Percentiles rank a stretch among this genome's conserved stretches.
These are phyloP conservation scores for Ogataea nakhonphanomensis DNA, from an alignment of 805 yeast species.

Conservation along the genomic window DNA sequence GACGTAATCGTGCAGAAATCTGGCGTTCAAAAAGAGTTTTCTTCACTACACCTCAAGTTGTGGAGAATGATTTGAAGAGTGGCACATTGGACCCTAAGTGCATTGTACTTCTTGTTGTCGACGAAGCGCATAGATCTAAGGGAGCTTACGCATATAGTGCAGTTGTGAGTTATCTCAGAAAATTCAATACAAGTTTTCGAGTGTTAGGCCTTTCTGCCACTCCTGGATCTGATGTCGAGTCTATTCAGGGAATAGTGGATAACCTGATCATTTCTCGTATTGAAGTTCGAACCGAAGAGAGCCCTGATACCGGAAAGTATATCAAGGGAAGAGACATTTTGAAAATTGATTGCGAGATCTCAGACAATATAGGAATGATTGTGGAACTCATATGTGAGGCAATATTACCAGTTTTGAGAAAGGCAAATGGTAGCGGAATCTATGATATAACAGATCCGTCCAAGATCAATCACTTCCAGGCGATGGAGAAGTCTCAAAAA, in stretches of 20 bases:
- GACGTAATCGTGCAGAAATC: constrained; percentile 61
- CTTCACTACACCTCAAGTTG: constrained; percentile 95
- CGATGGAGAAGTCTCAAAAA: constrained; percentile 65
- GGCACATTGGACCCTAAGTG: constrained; percentile 76
- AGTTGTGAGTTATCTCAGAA: constrained; percentile 63
- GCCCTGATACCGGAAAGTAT: constrained; percentile 75
- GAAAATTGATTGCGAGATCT: constrained; percentile 51
- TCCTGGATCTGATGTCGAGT: constrained; percentile 84
- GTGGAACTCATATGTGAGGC: constrained; percentile 59
- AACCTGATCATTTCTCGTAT: constrained; percentile 71
- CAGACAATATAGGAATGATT: constrained; percentile 53
- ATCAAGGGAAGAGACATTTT: constrained; percentile 66
- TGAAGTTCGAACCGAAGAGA: constrained; percentile 82
- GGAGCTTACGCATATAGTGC: constrained; percentile 88
- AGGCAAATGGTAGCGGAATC: constrained; percentile 61
- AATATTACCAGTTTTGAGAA: constrained; percentile 58
- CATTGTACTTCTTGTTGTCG: constrained; percentile 75
- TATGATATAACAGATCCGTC: constrained; percentile 66
- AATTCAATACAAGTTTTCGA: constrained; percentile 66
- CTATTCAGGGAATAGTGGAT: constrained; percentile 80
- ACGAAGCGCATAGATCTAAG: constrained; percentile 93
- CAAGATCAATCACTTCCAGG: constrained; percentile 64
- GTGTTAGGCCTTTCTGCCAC: constrained; percentile 92
- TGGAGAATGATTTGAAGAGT: constrained; percentile 78
- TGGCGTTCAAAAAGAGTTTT: constrained; percentile 79